Base-by-base conservation (phyloP, 805 yeast species). In the Jamesozyma piceae region DNA sequence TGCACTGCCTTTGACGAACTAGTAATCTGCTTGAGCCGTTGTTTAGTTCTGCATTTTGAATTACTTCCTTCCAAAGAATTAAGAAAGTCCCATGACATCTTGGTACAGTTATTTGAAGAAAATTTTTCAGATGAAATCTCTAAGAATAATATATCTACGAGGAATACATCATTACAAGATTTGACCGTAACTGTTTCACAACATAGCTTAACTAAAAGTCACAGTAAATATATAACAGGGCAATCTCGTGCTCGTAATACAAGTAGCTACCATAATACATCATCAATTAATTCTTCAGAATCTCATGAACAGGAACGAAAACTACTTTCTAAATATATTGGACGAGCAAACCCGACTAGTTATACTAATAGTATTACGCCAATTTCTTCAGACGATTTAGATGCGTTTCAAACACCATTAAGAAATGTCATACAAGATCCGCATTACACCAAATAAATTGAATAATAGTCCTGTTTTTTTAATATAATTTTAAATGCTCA, bases 61-160 rank as follows among this genome's bases (percentile, higher is more conserved):
- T 66, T 83, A 45, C 71, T 83, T 14, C 76, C 83, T 2, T 44
- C 52, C 5, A 56, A 68, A 1, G 55, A 68, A 11, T 67, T 85
- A 67, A 72, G 66, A 50, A 72, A 74, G 2, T 73, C 85, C 19
- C 95, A 87, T 55, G 74, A 73, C n/a, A 72, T 78, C 13, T 67
- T 87, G 63, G 72, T 77, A 31, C 74, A 71, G 28, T 62, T 86
- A 44, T 85, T 75, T 65, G 70, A 69, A 49, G 73, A 73, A 63
- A 84, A 86, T 57, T 87, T 87, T 62, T 65, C 66, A 22, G 71
- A 66, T 5, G 95, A 87, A 50, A 79, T 88, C 32, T 46, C 46
- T 41, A 57, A 62, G 41, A 62, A 67, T 26, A 49, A 54, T 1
- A 48, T 67, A n/a, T 27, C 27, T 18, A 22, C 9, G 14, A 30